Percentiles rank a stretch among this genome's conserved stretches.
Conservation (phyloP, 176 grass and related monocot species). For the Carex pumila region DNA sequence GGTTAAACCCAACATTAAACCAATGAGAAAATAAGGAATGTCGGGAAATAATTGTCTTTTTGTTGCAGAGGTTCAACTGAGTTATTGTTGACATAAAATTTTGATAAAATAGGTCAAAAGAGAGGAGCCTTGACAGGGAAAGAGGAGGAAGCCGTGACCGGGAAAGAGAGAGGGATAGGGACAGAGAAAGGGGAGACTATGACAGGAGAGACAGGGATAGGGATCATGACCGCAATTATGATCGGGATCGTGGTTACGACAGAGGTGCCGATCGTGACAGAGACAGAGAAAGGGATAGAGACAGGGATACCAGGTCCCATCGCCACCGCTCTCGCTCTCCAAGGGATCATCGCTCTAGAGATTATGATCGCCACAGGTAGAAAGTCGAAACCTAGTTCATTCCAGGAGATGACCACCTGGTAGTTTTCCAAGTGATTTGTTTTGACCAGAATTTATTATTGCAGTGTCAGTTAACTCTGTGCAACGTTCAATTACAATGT, state of each 20-base stretch:
- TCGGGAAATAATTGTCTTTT: neutral
- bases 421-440: neutral
- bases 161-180: conserved; percentile 52
- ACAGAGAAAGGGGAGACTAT: conserved; percentile 48
- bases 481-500: neutral
- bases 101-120: conserved; percentile 43
- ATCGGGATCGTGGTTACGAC: conserved; percentile 60
- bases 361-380: conserved; percentile 58
- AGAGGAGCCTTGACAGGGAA: conserved; percentile 55
- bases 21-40: neutral
- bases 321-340: conserved; percentile 68
- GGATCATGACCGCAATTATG: conserved; percentile 62
- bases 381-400: neutral
- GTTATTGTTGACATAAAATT: neutral
- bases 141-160: conserved; percentile 50
- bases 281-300: conserved; percentile 51
- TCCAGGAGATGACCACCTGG: neutral
- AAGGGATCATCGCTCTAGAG: conserved; percentile 40
- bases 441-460: neutral
- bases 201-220: conserved; percentile 56
- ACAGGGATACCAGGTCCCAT: conserved; percentile 24
- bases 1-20: neutral
- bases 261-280: conserved; percentile 52
- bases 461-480: neutral
- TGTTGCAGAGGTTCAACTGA: neutral